phyloP scores from a whole-genome alignment of 2,329 filamentous ascomycete species.

The Colletotrichum plurivorum region DNA sequence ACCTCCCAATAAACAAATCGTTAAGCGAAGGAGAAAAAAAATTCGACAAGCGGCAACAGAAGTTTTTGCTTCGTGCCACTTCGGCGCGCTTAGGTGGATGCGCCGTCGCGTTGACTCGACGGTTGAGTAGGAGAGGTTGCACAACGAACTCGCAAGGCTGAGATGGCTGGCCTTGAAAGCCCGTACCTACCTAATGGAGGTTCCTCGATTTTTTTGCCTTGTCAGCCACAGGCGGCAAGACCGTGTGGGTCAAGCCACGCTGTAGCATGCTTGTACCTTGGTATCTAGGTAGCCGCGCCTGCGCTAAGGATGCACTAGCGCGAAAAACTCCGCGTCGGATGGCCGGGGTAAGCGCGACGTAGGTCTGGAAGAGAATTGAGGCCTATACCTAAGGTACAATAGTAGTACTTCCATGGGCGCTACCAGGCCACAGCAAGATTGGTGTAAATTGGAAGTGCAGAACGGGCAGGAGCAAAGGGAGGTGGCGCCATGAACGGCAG shows the following conservation, averaged over 20 bases:
- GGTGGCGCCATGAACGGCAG: slow-evolving; percentile 27
- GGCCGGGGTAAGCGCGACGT: slow-evolving; percentile 30
- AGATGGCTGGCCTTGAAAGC: slow-evolving; percentile 23
- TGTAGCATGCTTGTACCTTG: background rate
- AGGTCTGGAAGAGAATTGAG: slow-evolving; percentile 1
- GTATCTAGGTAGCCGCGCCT: slow-evolving; percentile 22
- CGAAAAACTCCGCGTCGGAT: background rate
- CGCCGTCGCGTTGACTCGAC: slow-evolving; percentile 39
- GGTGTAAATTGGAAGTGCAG: slow-evolving; percentile 7
- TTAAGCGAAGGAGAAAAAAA: slow-evolving; percentile 11
- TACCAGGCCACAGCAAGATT: too few species aligned
- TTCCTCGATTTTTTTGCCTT: slow-evolving; percentile 32
- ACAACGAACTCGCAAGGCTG: slow-evolving; percentile 39
- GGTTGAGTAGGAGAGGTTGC: slow-evolving; percentile 35
- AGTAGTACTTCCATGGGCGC: too few species aligned
- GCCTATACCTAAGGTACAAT: too few species aligned
- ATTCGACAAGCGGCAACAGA: slow-evolving; percentile 8
- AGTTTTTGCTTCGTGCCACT: slow-evolving; percentile 9
- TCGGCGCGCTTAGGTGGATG: slow-evolving; percentile 29
- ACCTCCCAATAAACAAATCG: slow-evolving; percentile 2
- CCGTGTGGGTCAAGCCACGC: slow-evolving; percentile 16
- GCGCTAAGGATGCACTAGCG: slow-evolving; percentile 20
- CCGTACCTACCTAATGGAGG: slow-evolving; percentile 24
- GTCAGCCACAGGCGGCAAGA: slow-evolving; percentile 19
- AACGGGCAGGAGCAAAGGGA: slow-evolving; percentile 3